Evolutionary conservation across 805 yeast genomes (phyloP).

Genomic region (Yarrowia yakushimensis): DNA sequence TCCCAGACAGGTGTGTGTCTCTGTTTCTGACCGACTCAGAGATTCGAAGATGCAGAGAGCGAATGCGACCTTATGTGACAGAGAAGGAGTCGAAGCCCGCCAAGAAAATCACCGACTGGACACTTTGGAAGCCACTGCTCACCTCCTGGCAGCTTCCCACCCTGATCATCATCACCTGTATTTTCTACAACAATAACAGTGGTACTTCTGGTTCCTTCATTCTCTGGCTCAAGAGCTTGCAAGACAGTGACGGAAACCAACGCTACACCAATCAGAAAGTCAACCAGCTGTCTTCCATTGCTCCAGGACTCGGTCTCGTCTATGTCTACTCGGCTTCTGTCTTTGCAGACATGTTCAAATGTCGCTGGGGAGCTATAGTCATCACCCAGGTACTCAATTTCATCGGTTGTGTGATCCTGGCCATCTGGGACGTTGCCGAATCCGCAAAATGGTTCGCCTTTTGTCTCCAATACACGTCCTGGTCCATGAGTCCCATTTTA

Average conservation of each 20-base stretch:
- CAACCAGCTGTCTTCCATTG: constrained; percentile 50
- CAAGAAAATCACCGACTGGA: constrained; percentile 46
- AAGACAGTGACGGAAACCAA: background rate
- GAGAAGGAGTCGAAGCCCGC: background rate
- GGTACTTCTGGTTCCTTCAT: constrained; percentile 54
- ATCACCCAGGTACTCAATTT: constrained; percentile 43
- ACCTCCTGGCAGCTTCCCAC: constrained; percentile 60
- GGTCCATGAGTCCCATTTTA: constrained; percentile 58
- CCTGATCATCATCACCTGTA: constrained; percentile 50
- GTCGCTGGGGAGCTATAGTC: constrained; percentile 49
- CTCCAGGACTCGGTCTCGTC: constrained; percentile 56
- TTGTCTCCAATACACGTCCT: constrained; percentile 52
- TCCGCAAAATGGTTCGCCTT: constrained; percentile 60
- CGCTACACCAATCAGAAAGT: background rate
- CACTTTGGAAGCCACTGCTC: constrained; percentile 51
- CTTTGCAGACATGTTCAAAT: constrained; percentile 49
- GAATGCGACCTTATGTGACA: constrained; percentile 35
- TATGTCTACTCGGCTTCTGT: constrained; percentile 33
- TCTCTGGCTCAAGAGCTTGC: constrained; percentile 50
- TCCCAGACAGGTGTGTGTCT: constrained; percentile 39
- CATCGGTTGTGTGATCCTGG: constrained; percentile 48
- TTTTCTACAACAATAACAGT: constrained; percentile 57
- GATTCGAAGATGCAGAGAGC: constrained; percentile 47
- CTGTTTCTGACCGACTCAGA: constrained; percentile 54
- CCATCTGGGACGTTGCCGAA: constrained; percentile 54